Conservation (phyloP, 2,329 filamentous ascomycete genomes). For the Diaporthe sp. region DNA sequence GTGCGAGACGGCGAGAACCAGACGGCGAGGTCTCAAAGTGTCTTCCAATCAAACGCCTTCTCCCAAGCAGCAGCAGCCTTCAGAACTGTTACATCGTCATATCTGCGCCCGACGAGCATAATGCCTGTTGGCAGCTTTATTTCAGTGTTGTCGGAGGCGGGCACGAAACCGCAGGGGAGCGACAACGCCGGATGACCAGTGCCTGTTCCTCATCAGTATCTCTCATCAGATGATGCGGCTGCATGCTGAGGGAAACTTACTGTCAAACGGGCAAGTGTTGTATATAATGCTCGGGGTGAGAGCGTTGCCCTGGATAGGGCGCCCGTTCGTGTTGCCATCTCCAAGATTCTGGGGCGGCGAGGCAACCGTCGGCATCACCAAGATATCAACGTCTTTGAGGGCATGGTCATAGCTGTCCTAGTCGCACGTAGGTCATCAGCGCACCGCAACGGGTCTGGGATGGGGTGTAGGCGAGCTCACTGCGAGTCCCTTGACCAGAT, state of each 20-base stretch:
- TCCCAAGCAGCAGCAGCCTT: slow-evolving; percentile 38
- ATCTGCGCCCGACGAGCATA: slow-evolving; percentile 33
- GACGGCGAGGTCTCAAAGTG: slow-evolving; percentile 39
- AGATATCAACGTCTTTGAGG: slow-evolving; percentile 58
- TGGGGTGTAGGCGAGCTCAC: slow-evolving; percentile 7
- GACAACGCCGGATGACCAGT: slow-evolving; percentile 35
- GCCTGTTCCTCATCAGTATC: slow-evolving; percentile 21
- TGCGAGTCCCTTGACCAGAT: slow-evolving; percentile 31
- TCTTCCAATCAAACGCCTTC: slow-evolving; percentile 38
- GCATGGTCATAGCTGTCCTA: slow-evolving; percentile 60
- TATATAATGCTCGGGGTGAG: slow-evolving; percentile 9
- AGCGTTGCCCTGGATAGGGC: slow-evolving; percentile 8
- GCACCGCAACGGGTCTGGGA: no score
- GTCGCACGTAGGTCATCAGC: neutral
- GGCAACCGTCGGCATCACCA: slow-evolving; percentile 61
- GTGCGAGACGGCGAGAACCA: neutral
- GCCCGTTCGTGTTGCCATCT: neutral
- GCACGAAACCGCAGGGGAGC: slow-evolving; percentile 34
- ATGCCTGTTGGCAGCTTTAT: slow-evolving; percentile 34
- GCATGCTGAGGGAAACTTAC: slow-evolving; percentile 7
- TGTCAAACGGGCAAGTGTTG: slow-evolving; percentile 36
- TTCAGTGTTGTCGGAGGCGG: slow-evolving; percentile 18
- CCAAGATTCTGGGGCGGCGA: slow-evolving; percentile 46
- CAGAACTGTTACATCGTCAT: slow-evolving; percentile 30
- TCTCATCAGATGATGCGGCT: neutral